A percentile compares a stretch with the other conserved stretches of the same genome.
These are phyloP conservation scores for Lachnellula occidentalis DNA, from an alignment of 2,329 filamentous ascomycete species.

Conservation along the genomic window DNA sequence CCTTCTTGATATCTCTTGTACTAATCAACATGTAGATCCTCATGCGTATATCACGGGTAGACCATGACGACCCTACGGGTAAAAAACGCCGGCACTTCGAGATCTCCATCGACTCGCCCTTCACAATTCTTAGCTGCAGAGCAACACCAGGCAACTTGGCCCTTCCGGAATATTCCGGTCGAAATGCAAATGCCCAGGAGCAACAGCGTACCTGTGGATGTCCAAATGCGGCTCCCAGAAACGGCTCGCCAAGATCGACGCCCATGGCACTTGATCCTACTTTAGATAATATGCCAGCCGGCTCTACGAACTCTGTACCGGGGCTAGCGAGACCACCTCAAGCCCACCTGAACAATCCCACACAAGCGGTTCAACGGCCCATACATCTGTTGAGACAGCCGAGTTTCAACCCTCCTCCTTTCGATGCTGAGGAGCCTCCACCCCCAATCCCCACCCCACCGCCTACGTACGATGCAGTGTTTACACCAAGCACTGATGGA, in stretches of 20 bases:
- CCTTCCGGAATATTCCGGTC: slow-evolving; percentile 61
- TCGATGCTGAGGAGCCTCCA: slow-evolving; percentile 63
- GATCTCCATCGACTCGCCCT: slow-evolving; percentile 72
- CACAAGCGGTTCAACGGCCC: slow-evolving; percentile 35
- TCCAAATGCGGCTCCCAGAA: slow-evolving; percentile 48
- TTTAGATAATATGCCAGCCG: slow-evolving; percentile 34
- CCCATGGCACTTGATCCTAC: slow-evolving; percentile 39
- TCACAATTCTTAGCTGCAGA: slow-evolving; percentile 68
- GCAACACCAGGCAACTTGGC: slow-evolving; percentile 66
- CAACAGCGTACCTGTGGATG: slow-evolving; percentile 53
- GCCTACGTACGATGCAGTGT: slow-evolving; percentile 61
- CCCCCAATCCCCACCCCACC: slow-evolving; percentile 65
- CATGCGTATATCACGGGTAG: slow-evolving; percentile 65
- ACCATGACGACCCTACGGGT: slow-evolving; percentile 51
- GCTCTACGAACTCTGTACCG: slow-evolving; percentile 13
- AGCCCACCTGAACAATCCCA: slow-evolving; percentile 39
- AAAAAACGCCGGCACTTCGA: slow-evolving; percentile 66
- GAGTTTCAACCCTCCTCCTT: slow-evolving; percentile 65
- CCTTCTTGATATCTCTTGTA: slow-evolving; percentile 14
- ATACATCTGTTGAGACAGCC: slow-evolving; percentile 65
- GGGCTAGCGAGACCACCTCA: slow-evolving; percentile 40
- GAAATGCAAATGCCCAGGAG: slow-evolving; percentile 36
- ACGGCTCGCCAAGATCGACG: slow-evolving; percentile 32
- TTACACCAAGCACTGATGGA: slow-evolving; percentile 46
- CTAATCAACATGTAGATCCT: slow-evolving; percentile 50